Evolutionary conservation across 176 grass and related monocot species (phyloP).

Genomic region (Carex kokanica): DNA sequence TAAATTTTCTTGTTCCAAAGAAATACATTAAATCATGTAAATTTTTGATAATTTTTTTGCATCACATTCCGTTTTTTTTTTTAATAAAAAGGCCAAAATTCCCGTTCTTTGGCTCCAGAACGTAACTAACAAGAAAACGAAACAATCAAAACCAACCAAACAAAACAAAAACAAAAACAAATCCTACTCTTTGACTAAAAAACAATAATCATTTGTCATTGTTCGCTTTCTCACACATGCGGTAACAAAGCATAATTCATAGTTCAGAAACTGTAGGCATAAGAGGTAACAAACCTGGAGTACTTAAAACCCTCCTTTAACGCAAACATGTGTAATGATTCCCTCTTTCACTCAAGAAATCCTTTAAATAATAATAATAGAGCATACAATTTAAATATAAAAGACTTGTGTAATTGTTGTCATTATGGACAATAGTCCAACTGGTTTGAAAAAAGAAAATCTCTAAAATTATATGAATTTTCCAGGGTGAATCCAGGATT

Average conservation of each 20-base stretch:
- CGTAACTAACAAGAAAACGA: background rate
- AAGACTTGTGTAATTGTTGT: too few relatives aligned
- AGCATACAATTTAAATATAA: too few relatives aligned
- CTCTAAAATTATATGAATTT: background rate
- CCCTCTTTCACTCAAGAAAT: background rate
- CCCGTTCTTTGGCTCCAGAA: background rate
- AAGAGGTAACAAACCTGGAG: slow-evolving; percentile 5
- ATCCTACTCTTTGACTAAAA: background rate
- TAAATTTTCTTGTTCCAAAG: background rate
- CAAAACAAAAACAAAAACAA: background rate
- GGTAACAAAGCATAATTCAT: background rate
- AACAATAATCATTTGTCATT: slow-evolving; percentile 10
- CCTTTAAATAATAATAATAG: background rate
- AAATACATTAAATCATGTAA: background rate
- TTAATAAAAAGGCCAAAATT: background rate
- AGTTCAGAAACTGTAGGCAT: slow-evolving; percentile 18
- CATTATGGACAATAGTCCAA: background rate
- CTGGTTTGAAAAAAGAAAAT: background rate
- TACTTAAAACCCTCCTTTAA: slow-evolving; percentile 11
- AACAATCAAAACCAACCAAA: background rate
- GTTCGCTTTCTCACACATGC: slow-evolving; percentile 18
- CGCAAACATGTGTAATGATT: slow-evolving; percentile 25
- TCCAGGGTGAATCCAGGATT: too few relatives aligned
- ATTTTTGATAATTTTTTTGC: background rate
- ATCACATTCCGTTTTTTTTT: background rate